Evolutionary conservation across 176 grass and related monocot species (phyloP), one percentile per base, ranked within the genome.

Genomic region (Tillandsia fasciculata): DNA sequence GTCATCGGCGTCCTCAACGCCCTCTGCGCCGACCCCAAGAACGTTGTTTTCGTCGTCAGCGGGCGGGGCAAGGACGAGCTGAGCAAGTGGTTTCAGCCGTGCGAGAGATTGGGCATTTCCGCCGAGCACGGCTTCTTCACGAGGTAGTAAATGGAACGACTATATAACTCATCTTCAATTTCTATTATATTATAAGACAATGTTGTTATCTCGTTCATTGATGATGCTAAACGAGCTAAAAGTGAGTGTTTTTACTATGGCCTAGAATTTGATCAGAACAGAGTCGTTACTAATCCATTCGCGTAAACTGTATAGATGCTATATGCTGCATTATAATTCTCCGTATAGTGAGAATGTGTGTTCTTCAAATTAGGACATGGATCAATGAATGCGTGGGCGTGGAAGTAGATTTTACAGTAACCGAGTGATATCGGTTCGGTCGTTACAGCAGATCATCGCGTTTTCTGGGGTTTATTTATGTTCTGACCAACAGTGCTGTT

Each of bases 111-210:
- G 49, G 94, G 84, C 10, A 99, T 99, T 49, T 76, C 94, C 15
- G 94, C 94, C 0, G 94, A 99, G 75, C 94, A 99, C 42, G 94
- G 94, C 52, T 99, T 86, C 78, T 93, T 93, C 77, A 99, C 82
- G 0, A 90, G 94, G 94, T 93, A 87, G 23, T 42, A 7, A 7
- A 42, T 1, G 4, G 67, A 10, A 80, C 75, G 66, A 56, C 29
- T 52, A 3, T 71, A n/a, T 74, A 4, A 12, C 56, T 8, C 6
- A 6, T 22, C 20, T 59, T 17, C n/a, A 59, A 59, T 17, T 57
- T 12, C 8, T 2, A 59, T 1, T 15, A 5, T 5, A 4, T 33
- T 42, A 6, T 42, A 42, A 6, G 5, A 42, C 33, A 42, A 42
- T 42, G 33, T 42, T 42, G 1, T 42, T 42, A 7, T 42, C 33